Base-by-base conservation (phyloP, 1,139 yeast species). In the Komagataea norvegica region DNA sequence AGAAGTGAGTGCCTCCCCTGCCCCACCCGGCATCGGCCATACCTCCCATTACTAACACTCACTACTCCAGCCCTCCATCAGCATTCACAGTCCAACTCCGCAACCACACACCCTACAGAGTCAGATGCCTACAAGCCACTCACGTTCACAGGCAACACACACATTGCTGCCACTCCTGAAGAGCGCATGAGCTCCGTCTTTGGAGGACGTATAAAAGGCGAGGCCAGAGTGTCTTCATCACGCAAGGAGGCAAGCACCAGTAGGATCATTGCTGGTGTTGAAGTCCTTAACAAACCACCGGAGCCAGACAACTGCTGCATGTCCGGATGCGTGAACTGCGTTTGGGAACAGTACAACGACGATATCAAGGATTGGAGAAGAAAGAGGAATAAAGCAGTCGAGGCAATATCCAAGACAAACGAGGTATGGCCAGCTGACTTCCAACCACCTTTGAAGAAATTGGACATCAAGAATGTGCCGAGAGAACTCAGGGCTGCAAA, bases 291-390 rank as follows among this genome's bases (percentile, higher is more conserved):
- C 14, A 72, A 71, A 53, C 98, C 98, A 1, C 68, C 65, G 6
- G 95, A 87, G 52, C 97, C 97, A 3, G 95, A 88, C 52, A 88
- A 89, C 59, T 91, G 98, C 59, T 91, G 98, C 59, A 88, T 88
- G 95, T 81, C 94, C 46, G 98, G 98, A 2, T 91, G 98, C 59
- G 78, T 87, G 28, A 86, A 89, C 60, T 91, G 98, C 61, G 97
- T 91, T 2, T 91, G 97, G 97, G 96, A 89, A 51, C 64, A 85
- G 40, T 91, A 77, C 59, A 80, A 83, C 49, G 96, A 89, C 38
- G 97, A 91, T 57, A 54, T 89, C 35, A 79, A 77, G 47, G 88
- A 87, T 20, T 91, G 96, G 95, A 75, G 77, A 51, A 57, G 48
- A 1, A 63, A 69, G 51, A 67, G 95, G 24, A 61, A 61, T 34